A percentile compares a stretch with the other conserved stretches of the same genome.
phyloP scores from a whole-genome alignment of 305 asterid species.

The Stenogyne calaminthoides region DNA sequence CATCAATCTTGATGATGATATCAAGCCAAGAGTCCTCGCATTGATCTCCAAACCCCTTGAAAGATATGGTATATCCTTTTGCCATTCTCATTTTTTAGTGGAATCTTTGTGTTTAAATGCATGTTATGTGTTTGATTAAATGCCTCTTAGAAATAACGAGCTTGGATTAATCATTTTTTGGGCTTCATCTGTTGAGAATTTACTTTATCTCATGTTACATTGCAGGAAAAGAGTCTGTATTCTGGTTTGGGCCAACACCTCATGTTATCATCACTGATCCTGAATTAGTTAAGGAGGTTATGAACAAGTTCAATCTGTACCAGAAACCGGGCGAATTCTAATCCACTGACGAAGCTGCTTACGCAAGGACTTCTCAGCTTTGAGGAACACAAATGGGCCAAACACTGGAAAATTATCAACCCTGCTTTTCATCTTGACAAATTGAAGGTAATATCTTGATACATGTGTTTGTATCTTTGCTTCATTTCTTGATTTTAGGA shows the following conservation, averaged over 20 bases:
- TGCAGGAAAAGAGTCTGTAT: background rate
- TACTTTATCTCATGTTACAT: no score
- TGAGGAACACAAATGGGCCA: background rate
- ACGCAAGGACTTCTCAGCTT: background rate
- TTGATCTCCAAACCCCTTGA: background rate
- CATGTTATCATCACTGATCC: background rate
- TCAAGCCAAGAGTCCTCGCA: background rate
- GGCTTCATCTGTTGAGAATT: no score
- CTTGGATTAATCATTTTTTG: no score
- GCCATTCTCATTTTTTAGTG: background rate
- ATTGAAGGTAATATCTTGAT: background rate
- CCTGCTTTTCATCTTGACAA: slow-evolving; percentile 6
- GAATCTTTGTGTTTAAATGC: background rate
- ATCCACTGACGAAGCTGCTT: background rate
- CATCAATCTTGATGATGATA: background rate
- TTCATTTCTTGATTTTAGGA: background rate
- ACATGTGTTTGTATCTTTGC: background rate
- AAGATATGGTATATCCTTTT: background rate
- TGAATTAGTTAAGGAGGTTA: background rate
- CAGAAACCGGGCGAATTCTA: slow-evolving; percentile 26
- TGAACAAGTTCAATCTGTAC: slow-evolving; percentile 10
- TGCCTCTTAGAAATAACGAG: no score
- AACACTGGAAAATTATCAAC: background rate
- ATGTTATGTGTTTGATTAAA: background rate
- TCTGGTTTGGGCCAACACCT: background rate